Evolutionary conservation across 1,284 basidiomycete genomes (phyloP).

Genomic region (Cutaneotrichosporon sp.): DNA sequence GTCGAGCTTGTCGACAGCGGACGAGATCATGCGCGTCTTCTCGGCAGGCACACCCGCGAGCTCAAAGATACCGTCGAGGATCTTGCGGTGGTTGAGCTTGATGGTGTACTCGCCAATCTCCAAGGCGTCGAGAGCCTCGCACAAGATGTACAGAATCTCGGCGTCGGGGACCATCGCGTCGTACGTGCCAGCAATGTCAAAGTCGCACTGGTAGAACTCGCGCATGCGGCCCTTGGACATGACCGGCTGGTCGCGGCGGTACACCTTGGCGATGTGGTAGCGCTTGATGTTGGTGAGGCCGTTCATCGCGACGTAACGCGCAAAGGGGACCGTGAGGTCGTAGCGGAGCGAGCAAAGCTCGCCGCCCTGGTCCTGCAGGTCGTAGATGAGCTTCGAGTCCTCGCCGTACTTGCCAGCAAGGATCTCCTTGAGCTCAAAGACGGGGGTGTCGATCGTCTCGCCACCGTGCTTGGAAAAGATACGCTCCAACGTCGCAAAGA

Average conservation of each 20-base stretch:
- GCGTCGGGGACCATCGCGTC: constrained; percentile 98
- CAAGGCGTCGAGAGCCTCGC: constrained; percentile 75
- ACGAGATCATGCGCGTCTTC: constrained; percentile 92
- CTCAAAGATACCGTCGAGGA: constrained; percentile 95
- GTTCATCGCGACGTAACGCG: constrained; percentile 93
- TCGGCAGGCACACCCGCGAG: constrained; percentile 91
- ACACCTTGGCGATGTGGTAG: constrained; percentile 98
- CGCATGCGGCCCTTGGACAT: constrained; percentile 98
- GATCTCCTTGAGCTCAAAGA: constrained; percentile 96
- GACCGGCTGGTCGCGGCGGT: constrained; percentile 92
- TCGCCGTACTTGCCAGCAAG: constrained; percentile 95
- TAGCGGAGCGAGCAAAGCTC: constrained; percentile 93
- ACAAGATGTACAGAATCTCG: constrained; percentile 80
- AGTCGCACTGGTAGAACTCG: constrained; percentile 98
- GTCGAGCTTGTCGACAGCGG: constrained; percentile 97
- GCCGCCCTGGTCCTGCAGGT: constrained; percentile 97
- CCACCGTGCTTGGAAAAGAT: constrained; percentile 89
- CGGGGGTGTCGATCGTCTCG: constrained; percentile 92
- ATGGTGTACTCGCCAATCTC: constrained; percentile 91
- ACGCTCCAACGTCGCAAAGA: constrained; percentile 84
- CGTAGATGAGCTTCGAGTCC: constrained; percentile 97
- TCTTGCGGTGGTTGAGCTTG: constrained; percentile 97
- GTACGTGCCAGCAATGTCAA: constrained; percentile 91
- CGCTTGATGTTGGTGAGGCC: constrained; percentile 75
- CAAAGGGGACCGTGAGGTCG: constrained; percentile 95